Percentiles rank a stretch among this genome's conserved stretches.
phyloP scores from a whole-genome alignment of 371 early-diverging fungal species.

The Lichtheimia ornata region DNA sequence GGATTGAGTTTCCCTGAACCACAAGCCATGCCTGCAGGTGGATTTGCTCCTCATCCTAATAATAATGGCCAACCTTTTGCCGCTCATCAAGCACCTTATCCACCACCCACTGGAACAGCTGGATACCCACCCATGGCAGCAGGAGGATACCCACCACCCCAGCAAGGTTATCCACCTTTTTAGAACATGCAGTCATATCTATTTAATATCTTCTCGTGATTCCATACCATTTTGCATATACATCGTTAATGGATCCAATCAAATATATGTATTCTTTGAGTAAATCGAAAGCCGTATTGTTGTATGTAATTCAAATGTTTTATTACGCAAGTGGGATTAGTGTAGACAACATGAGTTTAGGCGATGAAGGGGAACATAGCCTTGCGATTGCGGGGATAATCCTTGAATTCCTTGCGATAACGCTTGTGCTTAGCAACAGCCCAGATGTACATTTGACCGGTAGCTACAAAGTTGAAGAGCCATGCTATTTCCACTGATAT shows the following conservation, averaged over 20 bases:
- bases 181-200: no score
- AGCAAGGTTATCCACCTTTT: slow-evolving; percentile 22
- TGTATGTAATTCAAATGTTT: background rate
- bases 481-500: slow-evolving; percentile 43
- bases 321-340: background rate
- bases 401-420: slow-evolving; percentile 89
- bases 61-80: slow-evolving; percentile 19
- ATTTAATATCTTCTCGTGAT: no score
- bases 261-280: no score
- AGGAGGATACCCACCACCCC: slow-evolving; percentile 10
- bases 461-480: slow-evolving; percentile 80
- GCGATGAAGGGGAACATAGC: slow-evolving; percentile 89
- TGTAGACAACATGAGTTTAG: slow-evolving; percentile 31
- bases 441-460: slow-evolving; percentile 94
- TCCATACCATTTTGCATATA: slow-evolving; percentile 3
- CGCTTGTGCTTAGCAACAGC: slow-evolving; percentile 94
- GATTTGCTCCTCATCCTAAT: slow-evolving; percentile 9
- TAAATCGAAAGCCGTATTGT: background rate
- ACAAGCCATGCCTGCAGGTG: slow-evolving; percentile 11
- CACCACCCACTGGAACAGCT: slow-evolving; percentile 7
- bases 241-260: background rate
- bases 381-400: slow-evolving; percentile 89
- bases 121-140: slow-evolving; percentile 7
- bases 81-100: slow-evolving; percentile 20
- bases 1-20: slow-evolving; percentile 21